Evolutionary conservation across 352 stramenopile species (phyloP), one percentile per base, ranked within the genome.

Genomic region (Globisporangium acanthophoron): DNA sequence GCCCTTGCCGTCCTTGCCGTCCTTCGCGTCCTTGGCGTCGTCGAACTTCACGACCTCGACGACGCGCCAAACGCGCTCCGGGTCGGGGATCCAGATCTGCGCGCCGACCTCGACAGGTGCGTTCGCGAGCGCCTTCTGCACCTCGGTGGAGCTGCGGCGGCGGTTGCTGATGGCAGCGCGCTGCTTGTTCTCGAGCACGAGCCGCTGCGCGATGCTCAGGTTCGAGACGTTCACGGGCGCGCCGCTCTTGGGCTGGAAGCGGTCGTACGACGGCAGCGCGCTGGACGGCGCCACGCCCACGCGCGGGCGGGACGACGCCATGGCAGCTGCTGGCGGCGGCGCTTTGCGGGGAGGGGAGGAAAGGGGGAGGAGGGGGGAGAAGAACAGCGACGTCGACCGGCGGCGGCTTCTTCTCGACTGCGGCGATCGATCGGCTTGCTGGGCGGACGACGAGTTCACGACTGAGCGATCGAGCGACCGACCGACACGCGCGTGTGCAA

Each of bases 81-180:
- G 71, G 60, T 96, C 86, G 1, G 86, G 86, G 56, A 96, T 78
- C 86, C 86, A 96, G 58, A 96, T 91, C 61, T 94, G 82, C 37
- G 80, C 66, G 51, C 86, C 86, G 16, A 91, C 46, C 58, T 93
- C 84, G 29, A 94, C 74, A 3, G 86, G 86, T 56, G 76, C 78
- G 54, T 85, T 74, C 57, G 71, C 59, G 39, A 96, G 72, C 48
- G 83, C 71, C 24, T 72, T 70, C 54, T 87, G 64, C 21, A 92
- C 82, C 58, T 96, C 82, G 45, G 73, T 59, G 51, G 78, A 87
- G 69, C 76, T 93, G 67, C 80, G 80, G 41, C 74, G 76, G 2
- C 84, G 83, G 62, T 80, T 69, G 40, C 72, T 84, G 56, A 73
- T 75, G 57, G 81, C 67, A 45, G 65, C 74, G 58, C 84, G 83